Conservation (phyloP, 108 stramenopile species). For the Nitzschia putrida region DNA sequence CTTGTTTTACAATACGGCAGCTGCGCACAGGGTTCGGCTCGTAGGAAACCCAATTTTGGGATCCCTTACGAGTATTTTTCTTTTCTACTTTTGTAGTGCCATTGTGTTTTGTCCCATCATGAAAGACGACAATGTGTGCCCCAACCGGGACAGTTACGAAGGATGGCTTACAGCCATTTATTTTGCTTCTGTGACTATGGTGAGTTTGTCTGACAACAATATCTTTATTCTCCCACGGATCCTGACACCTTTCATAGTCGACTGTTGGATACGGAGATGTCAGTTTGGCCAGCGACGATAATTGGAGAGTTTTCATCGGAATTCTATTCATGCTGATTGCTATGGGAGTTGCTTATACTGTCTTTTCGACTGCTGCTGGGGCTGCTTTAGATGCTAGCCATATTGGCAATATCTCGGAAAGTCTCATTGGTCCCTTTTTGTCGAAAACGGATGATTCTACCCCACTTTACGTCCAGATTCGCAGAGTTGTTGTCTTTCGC, state of each 20-base stretch:
- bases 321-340: conserved; percentile 52
- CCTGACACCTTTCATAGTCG: background rate
- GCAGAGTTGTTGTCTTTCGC: conserved; percentile 22
- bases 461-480: conserved; percentile 37
- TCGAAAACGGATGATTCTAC: conserved; percentile 21
- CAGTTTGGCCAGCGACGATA: conserved; percentile 23
- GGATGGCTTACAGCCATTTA: conserved; percentile 40
- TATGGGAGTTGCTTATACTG: conserved; percentile 38
- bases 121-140: conserved; percentile 43
- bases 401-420: background rate
- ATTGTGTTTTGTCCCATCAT: conserved; percentile 55
- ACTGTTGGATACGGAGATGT: conserved; percentile 63
- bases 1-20: conserved; percentile 34
- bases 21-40: conserved; percentile 33
- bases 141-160: background rate
- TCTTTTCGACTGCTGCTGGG: conserved; percentile 37
- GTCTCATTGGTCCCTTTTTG: background rate
- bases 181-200: conserved; percentile 45
- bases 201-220: background rate
- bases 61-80: background rate
- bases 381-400: conserved; percentile 26
- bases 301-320: conserved; percentile 46
- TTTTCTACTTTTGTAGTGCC: conserved; percentile 41
- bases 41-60: conserved; percentile 6
- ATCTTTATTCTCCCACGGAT: no score